Conservation (phyloP, 345 rosid species). For the Hibiscus tridactylites region DNA sequence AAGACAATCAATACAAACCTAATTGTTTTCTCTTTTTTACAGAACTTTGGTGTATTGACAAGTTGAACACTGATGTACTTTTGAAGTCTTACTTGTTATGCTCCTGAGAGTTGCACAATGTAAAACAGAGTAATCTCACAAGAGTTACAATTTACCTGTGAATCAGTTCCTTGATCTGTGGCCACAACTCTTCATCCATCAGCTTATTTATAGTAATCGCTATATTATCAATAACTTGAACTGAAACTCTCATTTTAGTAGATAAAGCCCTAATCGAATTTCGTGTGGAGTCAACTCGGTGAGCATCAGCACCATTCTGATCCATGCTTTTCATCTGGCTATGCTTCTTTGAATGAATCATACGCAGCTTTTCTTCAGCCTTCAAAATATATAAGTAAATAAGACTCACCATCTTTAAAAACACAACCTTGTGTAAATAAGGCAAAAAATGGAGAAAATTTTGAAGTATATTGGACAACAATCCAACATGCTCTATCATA, state of each 20-base stretch:
- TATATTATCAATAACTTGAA: slow-evolving; percentile 50
- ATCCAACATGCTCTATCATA: background rate
- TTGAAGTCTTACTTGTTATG: slow-evolving; percentile 3
- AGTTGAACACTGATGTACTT: background rate
- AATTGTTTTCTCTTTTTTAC: background rate
- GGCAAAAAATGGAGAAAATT: background rate
- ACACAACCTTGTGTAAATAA: background rate
- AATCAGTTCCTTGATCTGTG: slow-evolving; percentile 29
- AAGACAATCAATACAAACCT: background rate
- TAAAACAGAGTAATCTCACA: background rate
- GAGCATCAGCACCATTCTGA: slow-evolving; percentile 30
- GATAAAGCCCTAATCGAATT: slow-evolving; percentile 26
- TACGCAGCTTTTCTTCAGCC: slow-evolving; percentile 56
- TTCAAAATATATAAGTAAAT: slow-evolving; percentile 6
- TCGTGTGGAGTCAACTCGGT: slow-evolving; percentile 25
- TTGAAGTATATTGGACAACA: background rate
- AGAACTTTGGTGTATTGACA: background rate
- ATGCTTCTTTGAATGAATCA: slow-evolving; percentile 33
- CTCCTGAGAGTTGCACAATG: slow-evolving; percentile 24
- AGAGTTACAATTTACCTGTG: slow-evolving; percentile 27
- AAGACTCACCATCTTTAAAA: background rate
- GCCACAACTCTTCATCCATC: slow-evolving; percentile 55
- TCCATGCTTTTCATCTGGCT: slow-evolving; percentile 34
- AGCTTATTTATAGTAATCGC: slow-evolving; percentile 32
- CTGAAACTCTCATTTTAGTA: slow-evolving; percentile 39